These are phyloP conservation scores for Zopfia rhizophila DNA, from an alignment of 2,329 filamentous ascomycete species.

Conservation along the genomic window DNA sequence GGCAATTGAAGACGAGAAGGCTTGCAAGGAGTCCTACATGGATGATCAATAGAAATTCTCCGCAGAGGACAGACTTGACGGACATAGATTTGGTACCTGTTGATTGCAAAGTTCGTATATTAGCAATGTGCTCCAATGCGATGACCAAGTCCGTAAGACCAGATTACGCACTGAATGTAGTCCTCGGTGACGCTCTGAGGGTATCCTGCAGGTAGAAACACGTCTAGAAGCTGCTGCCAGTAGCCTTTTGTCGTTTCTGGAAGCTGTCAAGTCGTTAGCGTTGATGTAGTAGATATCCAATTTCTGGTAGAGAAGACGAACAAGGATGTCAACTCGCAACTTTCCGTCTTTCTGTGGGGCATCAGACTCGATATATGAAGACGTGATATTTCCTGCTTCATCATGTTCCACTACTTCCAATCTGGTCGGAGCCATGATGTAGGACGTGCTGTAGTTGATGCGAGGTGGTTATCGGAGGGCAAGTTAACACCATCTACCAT, in stretches of 20 bases:
- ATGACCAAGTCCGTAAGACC: too few relatives aligned
- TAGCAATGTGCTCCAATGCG: conserved; percentile 1
- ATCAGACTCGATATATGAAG: conserved; percentile 60
- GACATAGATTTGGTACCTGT: conserved; percentile 75
- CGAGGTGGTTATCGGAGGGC: too few relatives aligned
- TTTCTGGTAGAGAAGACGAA: conserved; percentile 33
- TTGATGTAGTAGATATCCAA: conserved; percentile 1
- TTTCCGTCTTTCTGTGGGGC: conserved; percentile 23
- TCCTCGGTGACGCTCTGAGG: conserved; percentile 86
- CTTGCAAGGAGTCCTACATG: conserved; percentile 77
- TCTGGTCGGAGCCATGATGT: too few relatives aligned
- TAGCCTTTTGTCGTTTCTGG: conserved; percentile 29
- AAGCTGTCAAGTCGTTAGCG: conserved; percentile 12
- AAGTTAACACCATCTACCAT: too few relatives aligned
- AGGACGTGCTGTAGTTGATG: too few relatives aligned
- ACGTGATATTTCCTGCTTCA: conserved; percentile 60
- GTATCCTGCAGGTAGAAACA: conserved; percentile 89
- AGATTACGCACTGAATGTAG: conserved; percentile 76
- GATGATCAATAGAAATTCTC: conserved; percentile 1
- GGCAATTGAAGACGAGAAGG: conserved; percentile 84
- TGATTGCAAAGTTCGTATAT: conserved; percentile 1
- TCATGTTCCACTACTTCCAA: conserved; percentile 56
- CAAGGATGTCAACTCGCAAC: conserved; percentile 60
- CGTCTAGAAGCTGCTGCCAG: conserved; percentile 65
- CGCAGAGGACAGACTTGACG: too few relatives aligned